Base-by-base conservation (phyloP, 2,329 filamentous ascomycete genomes). In the Fusarium metavorans region DNA sequence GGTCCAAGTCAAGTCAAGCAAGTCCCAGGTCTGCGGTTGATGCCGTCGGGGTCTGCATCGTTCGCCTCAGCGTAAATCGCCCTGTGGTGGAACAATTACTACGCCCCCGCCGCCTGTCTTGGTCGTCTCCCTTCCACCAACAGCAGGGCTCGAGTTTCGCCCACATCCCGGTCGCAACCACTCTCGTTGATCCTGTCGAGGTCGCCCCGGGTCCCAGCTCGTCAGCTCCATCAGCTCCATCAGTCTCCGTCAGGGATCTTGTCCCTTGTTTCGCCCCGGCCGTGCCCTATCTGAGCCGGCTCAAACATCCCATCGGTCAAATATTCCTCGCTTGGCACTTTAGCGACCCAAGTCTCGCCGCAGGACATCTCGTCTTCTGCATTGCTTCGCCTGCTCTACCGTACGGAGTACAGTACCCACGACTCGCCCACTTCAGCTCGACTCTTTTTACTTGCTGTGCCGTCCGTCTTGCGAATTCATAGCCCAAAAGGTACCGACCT, bases 11-110 rank as follows among this genome's bases (percentile, higher is more conserved):
- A 18, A 37, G 30, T 9, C 30, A 32, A 32, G 9, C 9, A 32
- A 32, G 62, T 74, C 63, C 67, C 71, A 73, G 43, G 56, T 39
- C 48, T 67, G 41, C 43, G 63, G 63, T 73, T 71, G 67, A 71
- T 57, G 52, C 67, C 56, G 48, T 70, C 32, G 56, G 60, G 56
- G 64, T 69, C 56, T 76, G 64, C 74, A 62, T 68, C 52, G 45
- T 63, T 72, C 63, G 41, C 64, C 50, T 60, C 58, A 50, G 63
- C 35, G 37, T 61, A 64, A 64, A 58, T 64, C 65, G 59, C 70
- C 50, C 74, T 79, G 77, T 80, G 78, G 78, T 80, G 78, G 78
- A 80, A 80, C 76, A 80, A 80, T 78, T 77, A 64, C 72, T 48
- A 63, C 69, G 63, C 64, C 71, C 72, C 66, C 58, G 73, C 74